A percentile compares a stretch with the other conserved stretches of the same genome.
These are phyloP conservation scores for Trypanosoma conorhini DNA, from an alignment of 208 protist genomes.

Conservation along the genomic window DNA sequence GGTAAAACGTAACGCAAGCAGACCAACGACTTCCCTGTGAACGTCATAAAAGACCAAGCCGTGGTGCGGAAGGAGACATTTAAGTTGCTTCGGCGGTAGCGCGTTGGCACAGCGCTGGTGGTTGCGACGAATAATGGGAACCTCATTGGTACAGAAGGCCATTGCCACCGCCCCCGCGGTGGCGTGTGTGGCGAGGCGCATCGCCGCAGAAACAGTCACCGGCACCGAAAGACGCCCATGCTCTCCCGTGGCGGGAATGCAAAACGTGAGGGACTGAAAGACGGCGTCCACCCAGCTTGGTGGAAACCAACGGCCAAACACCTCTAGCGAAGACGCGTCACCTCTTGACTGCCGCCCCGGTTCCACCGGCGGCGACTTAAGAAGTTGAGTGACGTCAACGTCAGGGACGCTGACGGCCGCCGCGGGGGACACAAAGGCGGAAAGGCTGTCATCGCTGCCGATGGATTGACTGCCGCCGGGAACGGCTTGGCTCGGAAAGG, in stretches of 20 bases:
- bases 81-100: neutral
- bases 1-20: slow-evolving; percentile 54
- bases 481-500: too few species aligned
- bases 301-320: slow-evolving; percentile 49
- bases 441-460: too few species aligned
- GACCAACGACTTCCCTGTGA: slow-evolving; percentile 36
- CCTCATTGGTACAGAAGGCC: slow-evolving; percentile 62
- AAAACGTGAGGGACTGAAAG: slow-evolving; percentile 71
- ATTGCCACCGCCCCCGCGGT: slow-evolving; percentile 39
- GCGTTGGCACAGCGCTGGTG: slow-evolving; percentile 28
- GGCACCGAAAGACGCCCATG: slow-evolving; percentile 59
- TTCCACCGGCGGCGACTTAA: too few species aligned
- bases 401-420: neutral
- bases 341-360: too few species aligned
- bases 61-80: slow-evolving; percentile 63
- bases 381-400: neutral
- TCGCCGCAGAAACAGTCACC: slow-evolving; percentile 23
- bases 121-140: slow-evolving; percentile 63
- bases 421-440: too few species aligned
- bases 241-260: slow-evolving; percentile 56
- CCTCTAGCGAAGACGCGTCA: slow-evolving; percentile 12
- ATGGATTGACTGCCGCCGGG: too few species aligned
- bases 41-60: slow-evolving; percentile 70
- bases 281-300: slow-evolving; percentile 44
- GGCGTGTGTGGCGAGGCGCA: slow-evolving; percentile 31